Conservation (phyloP, 2,329 filamentous ascomycete genomes). For the Neonectria magnoliae region DNA sequence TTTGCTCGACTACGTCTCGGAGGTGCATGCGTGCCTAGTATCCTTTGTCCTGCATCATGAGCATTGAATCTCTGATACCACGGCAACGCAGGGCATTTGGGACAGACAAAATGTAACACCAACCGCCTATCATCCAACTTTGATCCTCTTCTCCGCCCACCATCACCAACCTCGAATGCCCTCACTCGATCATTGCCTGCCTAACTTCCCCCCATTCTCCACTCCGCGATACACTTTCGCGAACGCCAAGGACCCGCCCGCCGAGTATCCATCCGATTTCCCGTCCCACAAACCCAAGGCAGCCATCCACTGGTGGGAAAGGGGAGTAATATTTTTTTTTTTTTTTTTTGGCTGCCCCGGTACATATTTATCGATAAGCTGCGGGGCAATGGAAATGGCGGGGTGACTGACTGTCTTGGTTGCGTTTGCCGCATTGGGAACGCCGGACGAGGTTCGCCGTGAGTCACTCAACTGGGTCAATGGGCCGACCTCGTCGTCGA, state of each 20-base stretch:
- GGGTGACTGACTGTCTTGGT: conserved; percentile 1
- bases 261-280: not conserved
- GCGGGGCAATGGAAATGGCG: conserved; percentile 12
- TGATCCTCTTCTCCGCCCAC: not conserved
- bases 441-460: not conserved
- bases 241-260: not conserved
- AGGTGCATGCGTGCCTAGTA: not conserved
- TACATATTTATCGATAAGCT: conserved; percentile 22
- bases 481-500: not conserved
- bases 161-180: conserved; percentile 2
- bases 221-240: not conserved
- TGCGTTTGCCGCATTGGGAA: no score
- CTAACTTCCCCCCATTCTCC: conserved; percentile 7
- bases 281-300: conserved; percentile 12
- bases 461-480: conserved; percentile 26
- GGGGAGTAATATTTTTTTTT: not conserved
- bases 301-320: conserved; percentile 6
- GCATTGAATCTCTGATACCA: not conserved
- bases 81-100: not conserved
- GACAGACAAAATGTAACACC: not conserved
- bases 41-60: not conserved
- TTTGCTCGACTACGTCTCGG: not conserved
- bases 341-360: no score
- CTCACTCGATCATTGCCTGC: conserved; percentile 10
- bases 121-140: not conserved